A percentile compares a stretch with the other conserved stretches of the same genome.
Conservation (phyloP, 257 asterid genomes). For the Jaltomata sinuosa region DNA sequence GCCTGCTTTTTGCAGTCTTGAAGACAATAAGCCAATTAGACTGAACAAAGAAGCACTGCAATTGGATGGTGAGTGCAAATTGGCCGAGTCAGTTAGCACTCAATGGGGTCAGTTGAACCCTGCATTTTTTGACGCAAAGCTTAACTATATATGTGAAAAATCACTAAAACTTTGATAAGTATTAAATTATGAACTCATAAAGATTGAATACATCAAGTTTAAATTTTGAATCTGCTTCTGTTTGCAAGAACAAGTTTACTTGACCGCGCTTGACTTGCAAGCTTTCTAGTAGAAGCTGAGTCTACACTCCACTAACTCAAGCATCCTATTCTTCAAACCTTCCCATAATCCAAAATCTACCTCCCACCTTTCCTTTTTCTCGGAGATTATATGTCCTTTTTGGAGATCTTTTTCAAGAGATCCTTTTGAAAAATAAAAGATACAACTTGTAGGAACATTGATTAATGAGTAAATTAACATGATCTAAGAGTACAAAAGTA, state of each 20-base stretch:
- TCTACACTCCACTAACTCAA: conserved; percentile 35
- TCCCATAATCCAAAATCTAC: background rate
- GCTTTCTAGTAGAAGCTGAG: conserved; percentile 31
- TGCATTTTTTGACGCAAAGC: background rate
- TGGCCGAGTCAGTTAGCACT: conserved; percentile 35
- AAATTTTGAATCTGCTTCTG: background rate
- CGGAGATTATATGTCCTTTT: background rate
- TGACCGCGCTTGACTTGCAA: background rate
- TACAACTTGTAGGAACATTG: conserved; percentile 9
- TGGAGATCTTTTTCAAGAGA: conserved; percentile 12
- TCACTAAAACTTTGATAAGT: background rate
- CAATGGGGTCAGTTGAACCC: background rate
- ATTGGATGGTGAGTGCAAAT: conserved; percentile 17
- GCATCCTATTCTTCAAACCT: conserved; percentile 17
- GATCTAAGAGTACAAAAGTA: conserved; percentile 5
- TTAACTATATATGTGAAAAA: background rate
- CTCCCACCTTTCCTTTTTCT: background rate
- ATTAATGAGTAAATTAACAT: conserved; percentile 18
- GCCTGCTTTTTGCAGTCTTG: background rate
- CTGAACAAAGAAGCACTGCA: background rate
- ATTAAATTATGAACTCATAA: background rate
- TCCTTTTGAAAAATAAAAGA: conserved; percentile 16
- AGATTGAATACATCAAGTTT: background rate
- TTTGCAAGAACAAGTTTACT: background rate
- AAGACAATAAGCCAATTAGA: background rate